Base-by-base conservation (phyloP, 805 yeast species). In the Sugiyamaella valdiviana region DNA sequence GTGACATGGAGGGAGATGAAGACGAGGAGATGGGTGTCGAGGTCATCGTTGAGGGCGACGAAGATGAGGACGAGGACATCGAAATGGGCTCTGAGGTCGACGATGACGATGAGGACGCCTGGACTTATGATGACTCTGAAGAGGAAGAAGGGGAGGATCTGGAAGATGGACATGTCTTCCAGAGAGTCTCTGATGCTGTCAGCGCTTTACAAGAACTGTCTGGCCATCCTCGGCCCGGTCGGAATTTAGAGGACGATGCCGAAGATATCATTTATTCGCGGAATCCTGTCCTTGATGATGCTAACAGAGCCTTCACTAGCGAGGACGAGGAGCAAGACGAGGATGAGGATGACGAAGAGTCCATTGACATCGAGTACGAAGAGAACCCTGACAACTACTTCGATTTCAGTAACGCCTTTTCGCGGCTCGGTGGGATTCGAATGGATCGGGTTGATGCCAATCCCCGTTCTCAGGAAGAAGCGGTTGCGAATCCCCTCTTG, bases 301-400 rank as follows among this genome's bases (percentile, higher is more conserved):
- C 16, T 7, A 36, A 39, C 32, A 16, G 52, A 17, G 44, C 26
- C 2, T 50, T 39, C 19, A 39, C 49, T 10, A 48, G 53, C 44
- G 57, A 50, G 20, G 55, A 64, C 10, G 63, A 60, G 37, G 73
- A 65, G 39, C 67, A 66, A 9, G 69, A 60, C 21, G 67, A 60
- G n/a, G 59, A 53, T 16, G 49, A 44, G 12, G 48, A 44, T 5
- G 45, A 45, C 24, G 49, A 39, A 23, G 45, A 45, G 43, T 45
- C 45, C 5, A 19, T 41, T 9, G 50, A 46, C 29, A 46, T 40
- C 39, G 50, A 46, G 10, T 41, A 41, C 23, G 39, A 45, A 14
- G 49, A 40, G 16, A 45, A 41, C 29, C 23, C 17, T 26, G 51
- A 49, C 36, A 39, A 36, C 17, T 39, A 39, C 26, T 43, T 32